Evolutionary conservation across 306 rosid species (phyloP).

Genomic region (Bauhinia variegata): DNA sequence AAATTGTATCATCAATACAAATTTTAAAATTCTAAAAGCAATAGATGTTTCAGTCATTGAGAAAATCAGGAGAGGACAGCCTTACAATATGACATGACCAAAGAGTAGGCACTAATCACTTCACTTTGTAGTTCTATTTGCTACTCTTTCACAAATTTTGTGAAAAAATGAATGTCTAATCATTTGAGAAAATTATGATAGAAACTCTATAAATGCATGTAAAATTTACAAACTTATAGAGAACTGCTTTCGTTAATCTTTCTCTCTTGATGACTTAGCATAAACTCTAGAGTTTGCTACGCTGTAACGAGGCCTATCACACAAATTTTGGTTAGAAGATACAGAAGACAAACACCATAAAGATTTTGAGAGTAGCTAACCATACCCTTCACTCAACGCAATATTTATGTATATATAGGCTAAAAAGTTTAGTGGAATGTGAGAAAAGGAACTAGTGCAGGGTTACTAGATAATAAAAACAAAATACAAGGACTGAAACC

Average conservation of each 20-base stretch:
- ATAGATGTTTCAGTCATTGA: background rate
- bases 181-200: no score
- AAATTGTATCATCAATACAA: constrained; percentile 1
- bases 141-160: background rate
- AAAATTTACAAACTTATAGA: background rate
- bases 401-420: no score
- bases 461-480: constrained; percentile 2
- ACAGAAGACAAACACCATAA: no score
- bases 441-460: no score
- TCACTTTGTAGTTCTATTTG: constrained; percentile 12
- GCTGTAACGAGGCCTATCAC: background rate
- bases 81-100: constrained; percentile 1
- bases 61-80: constrained; percentile 15
- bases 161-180: no score
- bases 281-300: background rate
- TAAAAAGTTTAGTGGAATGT: no score
- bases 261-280: background rate
- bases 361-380: background rate
- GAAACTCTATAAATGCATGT: no score
- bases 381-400: background rate
- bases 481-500: constrained; percentile 12
- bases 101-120: constrained; percentile 5
- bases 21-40: constrained; percentile 3
- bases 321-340: no score
- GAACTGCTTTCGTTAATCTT: background rate